Evolutionary conservation across 495 filamentous ascomycete species (phyloP).

Genomic region (Peziza echinospora): DNA sequence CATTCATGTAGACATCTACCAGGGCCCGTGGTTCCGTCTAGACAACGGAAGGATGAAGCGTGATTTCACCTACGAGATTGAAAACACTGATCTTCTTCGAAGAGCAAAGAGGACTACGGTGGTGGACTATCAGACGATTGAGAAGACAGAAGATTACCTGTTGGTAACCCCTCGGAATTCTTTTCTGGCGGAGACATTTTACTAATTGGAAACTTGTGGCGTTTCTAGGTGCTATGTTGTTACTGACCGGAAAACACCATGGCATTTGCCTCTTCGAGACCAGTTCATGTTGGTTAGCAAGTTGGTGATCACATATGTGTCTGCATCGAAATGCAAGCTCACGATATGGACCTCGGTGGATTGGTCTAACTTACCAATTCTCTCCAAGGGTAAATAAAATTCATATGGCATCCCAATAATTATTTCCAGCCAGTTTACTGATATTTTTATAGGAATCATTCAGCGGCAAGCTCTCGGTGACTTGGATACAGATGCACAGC

Average conservation of each 20-base stretch:
- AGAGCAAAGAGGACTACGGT: conserved; percentile 35
- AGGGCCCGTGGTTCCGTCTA: conserved; percentile 58
- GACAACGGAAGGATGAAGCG: conserved; percentile 36
- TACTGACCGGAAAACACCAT: conserved; percentile 67
- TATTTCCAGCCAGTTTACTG: conserved; percentile 1
- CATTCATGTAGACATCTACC: conserved; percentile 35
- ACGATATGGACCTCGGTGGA: conserved; percentile 70
- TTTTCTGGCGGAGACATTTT: too few species aligned
- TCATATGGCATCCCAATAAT: conserved; percentile 5
- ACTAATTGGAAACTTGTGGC: too few species aligned
- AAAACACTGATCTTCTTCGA: conserved; percentile 42
- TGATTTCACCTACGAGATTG: conserved; percentile 61
- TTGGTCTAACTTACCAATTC: conserved; percentile 49
- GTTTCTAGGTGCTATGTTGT: conserved; percentile 48
- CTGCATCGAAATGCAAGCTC: conserved; percentile 80
- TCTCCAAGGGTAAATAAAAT: conserved; percentile 29
- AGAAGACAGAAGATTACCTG: conserved; percentile 79
- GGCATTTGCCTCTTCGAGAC: conserved; percentile 65
- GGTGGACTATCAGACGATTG: conserved; percentile 70
- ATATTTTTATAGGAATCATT: conserved; percentile 32
- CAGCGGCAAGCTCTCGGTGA: conserved; percentile 62
- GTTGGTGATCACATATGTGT: conserved; percentile 78
- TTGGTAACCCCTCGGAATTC: conserved; percentile 18
- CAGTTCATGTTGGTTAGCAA: conserved; percentile 72
- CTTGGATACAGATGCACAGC: conserved; percentile 59